These are phyloP conservation scores for Microbotryum scabiosae DNA, from an alignment of 1,284 basidiomycete species.

Conservation along the genomic window DNA sequence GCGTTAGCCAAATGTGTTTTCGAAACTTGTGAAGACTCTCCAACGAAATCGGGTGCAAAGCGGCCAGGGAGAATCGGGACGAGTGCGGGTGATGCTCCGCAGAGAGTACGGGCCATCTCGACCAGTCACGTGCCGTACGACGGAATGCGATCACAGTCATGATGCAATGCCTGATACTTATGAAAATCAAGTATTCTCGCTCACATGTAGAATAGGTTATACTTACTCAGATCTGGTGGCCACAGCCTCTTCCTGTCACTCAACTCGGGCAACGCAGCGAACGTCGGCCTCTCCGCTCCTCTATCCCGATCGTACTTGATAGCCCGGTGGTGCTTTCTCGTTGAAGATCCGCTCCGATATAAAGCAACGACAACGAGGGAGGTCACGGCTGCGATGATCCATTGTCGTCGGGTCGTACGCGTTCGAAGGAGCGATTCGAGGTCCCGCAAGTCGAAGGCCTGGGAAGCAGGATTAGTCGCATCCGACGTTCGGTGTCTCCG, in stretches of 20 bases:
- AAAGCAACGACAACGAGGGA: no score
- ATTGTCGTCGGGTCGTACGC: no score
- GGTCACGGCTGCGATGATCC: no score
- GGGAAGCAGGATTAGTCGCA: no score
- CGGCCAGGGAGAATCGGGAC: no score
- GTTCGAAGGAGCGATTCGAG: no score
- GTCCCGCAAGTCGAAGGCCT: no score
- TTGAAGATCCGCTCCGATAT: no score
- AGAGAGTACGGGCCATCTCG: neutral
- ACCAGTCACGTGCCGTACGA: neutral
- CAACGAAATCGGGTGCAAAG: neutral
- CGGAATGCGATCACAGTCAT: neutral
- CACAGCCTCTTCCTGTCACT: slow-evolving; percentile 13
- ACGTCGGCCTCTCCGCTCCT: neutral
- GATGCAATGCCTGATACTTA: neutral
- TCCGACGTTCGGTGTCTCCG: no score
- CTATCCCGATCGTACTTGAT: slow-evolving; percentile 5
- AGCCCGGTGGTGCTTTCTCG: neutral
- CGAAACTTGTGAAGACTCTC: neutral
- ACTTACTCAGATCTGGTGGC: slow-evolving; percentile 19
- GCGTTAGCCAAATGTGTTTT: neutral
- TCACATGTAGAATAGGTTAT: neutral
- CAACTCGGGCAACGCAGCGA: slow-evolving; percentile 13
- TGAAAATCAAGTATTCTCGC: no score
- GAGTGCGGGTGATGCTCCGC: neutral